A percentile compares a stretch with the other conserved stretches of the same genome.
phyloP scores from a whole-genome alignment of 2,329 filamentous ascomycete genomes.

The Elsinoe perseae region DNA sequence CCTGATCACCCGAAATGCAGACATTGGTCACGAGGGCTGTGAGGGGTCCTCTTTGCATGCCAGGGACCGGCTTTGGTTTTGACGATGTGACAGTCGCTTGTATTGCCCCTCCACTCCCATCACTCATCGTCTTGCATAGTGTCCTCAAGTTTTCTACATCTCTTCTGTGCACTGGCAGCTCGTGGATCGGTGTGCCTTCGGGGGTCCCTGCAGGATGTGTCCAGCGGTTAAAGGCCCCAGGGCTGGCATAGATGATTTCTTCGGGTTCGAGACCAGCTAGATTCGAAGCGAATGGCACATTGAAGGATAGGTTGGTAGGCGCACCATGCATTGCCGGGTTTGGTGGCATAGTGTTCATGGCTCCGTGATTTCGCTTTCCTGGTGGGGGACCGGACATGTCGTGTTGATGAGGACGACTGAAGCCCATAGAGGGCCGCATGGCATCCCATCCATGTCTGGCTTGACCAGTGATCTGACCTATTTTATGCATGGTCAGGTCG shows the following conservation, averaged over 20 bases:
- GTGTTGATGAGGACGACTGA: constrained; percentile 35
- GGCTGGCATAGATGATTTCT: constrained; percentile 87
- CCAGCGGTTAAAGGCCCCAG: constrained; percentile 83
- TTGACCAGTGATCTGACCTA: constrained; percentile 58
- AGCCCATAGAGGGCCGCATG: constrained; percentile 55
- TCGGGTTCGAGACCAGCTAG: constrained; percentile 87
- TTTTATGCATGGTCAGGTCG: constrained; percentile 52
- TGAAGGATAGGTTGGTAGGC: constrained; percentile 89
- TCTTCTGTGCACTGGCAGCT: constrained; percentile 83
- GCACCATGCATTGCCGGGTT: constrained; percentile 64
- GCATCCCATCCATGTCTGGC: constrained; percentile 61
- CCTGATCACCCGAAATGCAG: constrained; percentile 78
- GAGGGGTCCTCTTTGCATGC: constrained; percentile 43
- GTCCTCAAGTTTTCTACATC: constrained; percentile 73
- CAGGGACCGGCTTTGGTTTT: constrained; percentile 57
- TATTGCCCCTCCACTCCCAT: constrained; percentile 54
- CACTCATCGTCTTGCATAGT: constrained; percentile 74
- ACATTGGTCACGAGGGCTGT: constrained; percentile 65
- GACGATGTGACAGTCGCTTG: constrained; percentile 79
- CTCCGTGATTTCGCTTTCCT: constrained; percentile 49
- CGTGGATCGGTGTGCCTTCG: constrained; percentile 68
- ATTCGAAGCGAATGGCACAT: constrained; percentile 89
- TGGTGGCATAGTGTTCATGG: constrained; percentile 35
- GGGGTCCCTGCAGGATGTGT: constrained; percentile 74
- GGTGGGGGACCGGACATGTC: constrained; percentile 31